phyloP scores from a whole-genome alignment of 2,329 filamentous ascomycete species.

The Fusarium multiceps region DNA sequence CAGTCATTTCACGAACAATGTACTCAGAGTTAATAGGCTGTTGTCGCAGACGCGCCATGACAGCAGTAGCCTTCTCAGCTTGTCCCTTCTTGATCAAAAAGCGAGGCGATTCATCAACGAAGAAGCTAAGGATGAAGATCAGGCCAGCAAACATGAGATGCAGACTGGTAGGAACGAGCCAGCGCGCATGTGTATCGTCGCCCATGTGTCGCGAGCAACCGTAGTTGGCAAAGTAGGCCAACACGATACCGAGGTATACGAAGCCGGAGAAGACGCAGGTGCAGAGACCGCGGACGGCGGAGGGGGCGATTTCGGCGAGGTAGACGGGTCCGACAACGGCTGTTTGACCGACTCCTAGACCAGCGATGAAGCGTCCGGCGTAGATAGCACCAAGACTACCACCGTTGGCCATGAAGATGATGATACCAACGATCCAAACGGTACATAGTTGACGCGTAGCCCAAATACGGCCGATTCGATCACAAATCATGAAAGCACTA shows the following conservation, averaged over 20 bases:
- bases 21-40: slow-evolving; percentile 13
- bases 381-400: slow-evolving; percentile 24
- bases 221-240: slow-evolving; percentile 35
- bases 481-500: slow-evolving; percentile 19
- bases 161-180: slow-evolving; percentile 31
- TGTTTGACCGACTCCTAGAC: slow-evolving; percentile 31
- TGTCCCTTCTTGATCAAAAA: slow-evolving; percentile 29
- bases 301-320: slow-evolving; percentile 33
- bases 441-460: slow-evolving; percentile 19
- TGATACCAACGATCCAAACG: slow-evolving; percentile 12
- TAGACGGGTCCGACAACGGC: slow-evolving; percentile 34
- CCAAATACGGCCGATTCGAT: slow-evolving; percentile 19
- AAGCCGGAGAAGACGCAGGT: slow-evolving; percentile 32
- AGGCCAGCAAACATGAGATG: slow-evolving; percentile 31
- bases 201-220: slow-evolving; percentile 27
- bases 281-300: slow-evolving; percentile 31
- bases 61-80: slow-evolving; percentile 9
- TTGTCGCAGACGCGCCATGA: slow-evolving; percentile 10
- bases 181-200: slow-evolving; percentile 15
- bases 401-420: slow-evolving; percentile 22
- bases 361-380: slow-evolving; percentile 29
- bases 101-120: slow-evolving; percentile 27
- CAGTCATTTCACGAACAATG: slow-evolving; percentile 18
- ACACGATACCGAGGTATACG: slow-evolving; percentile 24
- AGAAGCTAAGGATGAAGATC: slow-evolving; percentile 27